Conservation (phyloP, 2,329 filamentous ascomycete genomes). For the Penicillium sp. region DNA sequence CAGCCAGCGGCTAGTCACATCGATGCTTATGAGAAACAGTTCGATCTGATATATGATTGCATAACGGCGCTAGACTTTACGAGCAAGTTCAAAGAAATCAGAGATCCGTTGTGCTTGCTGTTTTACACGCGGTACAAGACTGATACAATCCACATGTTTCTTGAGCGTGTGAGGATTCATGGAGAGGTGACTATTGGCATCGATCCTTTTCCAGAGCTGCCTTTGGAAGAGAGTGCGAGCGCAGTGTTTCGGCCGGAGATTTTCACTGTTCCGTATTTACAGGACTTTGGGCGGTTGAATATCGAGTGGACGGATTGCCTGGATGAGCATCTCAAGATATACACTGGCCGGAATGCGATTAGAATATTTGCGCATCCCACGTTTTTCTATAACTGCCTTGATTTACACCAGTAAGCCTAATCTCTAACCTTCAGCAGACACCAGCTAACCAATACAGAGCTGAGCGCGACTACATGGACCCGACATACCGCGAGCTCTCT, state of each 20-base stretch:
- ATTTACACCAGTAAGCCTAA: neutral
- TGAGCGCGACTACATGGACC: neutral
- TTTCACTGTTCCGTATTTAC: constrained; percentile 1
- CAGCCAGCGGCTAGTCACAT: neutral
- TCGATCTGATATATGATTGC: constrained; percentile 6
- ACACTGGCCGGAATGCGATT: constrained; percentile 6
- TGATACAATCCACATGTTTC: neutral
- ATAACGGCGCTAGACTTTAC: constrained; percentile 9
- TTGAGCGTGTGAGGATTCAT: neutral
- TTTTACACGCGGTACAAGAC: constrained; percentile 6
- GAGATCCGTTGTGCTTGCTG: neutral
- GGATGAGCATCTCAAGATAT: constrained; percentile 9
- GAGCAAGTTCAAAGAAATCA: constrained; percentile 1
- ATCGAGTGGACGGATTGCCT: constrained; percentile 11
- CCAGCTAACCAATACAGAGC: neutral
- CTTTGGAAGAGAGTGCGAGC: constrained; percentile 1
- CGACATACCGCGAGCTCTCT: constrained; percentile 3
- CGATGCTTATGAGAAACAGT: neutral
- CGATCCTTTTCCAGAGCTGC: neutral
- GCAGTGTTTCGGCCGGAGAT: constrained; percentile 7
- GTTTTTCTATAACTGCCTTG: constrained; percentile 2
- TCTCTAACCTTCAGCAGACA: no score
- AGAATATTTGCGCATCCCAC: constrained; percentile 8
- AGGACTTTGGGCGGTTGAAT: neutral
- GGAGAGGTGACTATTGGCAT: constrained; percentile 2